Conservation (phyloP, 2,329 filamentous ascomycete species). For the Akanthomyces lecanii region DNA sequence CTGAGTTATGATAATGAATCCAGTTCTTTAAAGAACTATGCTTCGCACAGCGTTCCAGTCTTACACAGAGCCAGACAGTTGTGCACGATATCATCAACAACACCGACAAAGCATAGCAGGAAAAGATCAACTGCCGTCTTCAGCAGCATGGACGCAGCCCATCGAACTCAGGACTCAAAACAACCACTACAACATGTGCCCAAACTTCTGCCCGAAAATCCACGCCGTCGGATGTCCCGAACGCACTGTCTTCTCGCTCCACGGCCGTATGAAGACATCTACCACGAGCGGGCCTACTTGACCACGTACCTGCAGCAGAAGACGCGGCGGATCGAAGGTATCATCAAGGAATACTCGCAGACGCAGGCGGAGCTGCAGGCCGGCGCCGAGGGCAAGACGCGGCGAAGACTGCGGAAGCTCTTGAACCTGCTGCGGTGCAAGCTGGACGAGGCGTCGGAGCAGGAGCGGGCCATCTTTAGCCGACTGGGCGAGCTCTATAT, state of each 20-base stretch:
- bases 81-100: no score
- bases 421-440: conserved; percentile 38
- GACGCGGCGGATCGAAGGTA: conserved; percentile 31
- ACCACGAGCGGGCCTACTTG: conserved; percentile 46
- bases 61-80: no score
- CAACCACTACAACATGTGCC: not conserved
- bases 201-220: not conserved
- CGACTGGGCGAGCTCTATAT: conserved; percentile 47
- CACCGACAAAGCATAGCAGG: not conserved
- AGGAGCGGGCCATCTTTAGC: conserved; percentile 42
- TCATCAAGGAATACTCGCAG: conserved; percentile 36
- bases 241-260: conserved; percentile 29
- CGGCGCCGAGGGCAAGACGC: conserved; percentile 23
- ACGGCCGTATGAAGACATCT: conserved; percentile 39
- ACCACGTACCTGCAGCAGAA: conserved; percentile 38
- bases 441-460: conserved; percentile 41
- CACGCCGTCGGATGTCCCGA: not conserved
- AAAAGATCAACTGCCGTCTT: not conserved
- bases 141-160: not conserved
- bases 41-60: not conserved
- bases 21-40: not conserved
- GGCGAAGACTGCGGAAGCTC: conserved; percentile 37
- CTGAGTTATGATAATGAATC: not conserved
- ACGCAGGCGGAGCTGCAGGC: conserved; percentile 32
- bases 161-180: not conserved